Evolutionary conservation across 805 yeast species (phyloP), one percentile per base, ranked within the genome.

Genomic region (Spathaspora sp.): DNA sequence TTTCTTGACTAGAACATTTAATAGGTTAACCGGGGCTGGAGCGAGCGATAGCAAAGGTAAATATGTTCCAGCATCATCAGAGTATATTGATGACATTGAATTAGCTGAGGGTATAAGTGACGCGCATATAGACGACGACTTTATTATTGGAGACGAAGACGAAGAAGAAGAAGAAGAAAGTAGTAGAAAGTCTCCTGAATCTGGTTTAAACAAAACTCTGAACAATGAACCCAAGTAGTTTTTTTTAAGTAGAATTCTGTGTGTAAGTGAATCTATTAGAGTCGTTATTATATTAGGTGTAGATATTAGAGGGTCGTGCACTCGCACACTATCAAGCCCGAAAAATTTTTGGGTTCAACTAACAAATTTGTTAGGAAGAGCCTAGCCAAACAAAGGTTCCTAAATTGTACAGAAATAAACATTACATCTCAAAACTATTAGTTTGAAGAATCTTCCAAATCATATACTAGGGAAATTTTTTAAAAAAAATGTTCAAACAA

Each of bases 81-180:
- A 47, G 6, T 51, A 53, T 38, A 40, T 28, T 40, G 71, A 69
- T 46, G 78, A 75, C 50, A 75, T 77, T 32, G 82, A 78, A 58
- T 55, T 78, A 69, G 69, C 66, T n/a, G 75, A 67, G 12, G 62
- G 55, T 35, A 32, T 55, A 8, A 38, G 28, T 29, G 46, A 32
- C 11, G 52, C 49, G 9, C 53, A 51, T 29, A 58, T 53, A 5
- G 79, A 76, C 50, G 76, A 76, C 50, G 76, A 77, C 39, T 78
- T 79, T 51, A 67, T 75, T n/a, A 73, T 79, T 46, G 77, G 68
- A 32, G 75, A 80, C 57, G 83, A 79, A 48, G 82, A 78, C 38
- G 82, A 79, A 46, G 57, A 53, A 38, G 59, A 53, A 38, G 59
- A 53, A 20, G 48, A 42, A 20, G 31, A 16, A 35, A 17, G 9